These are phyloP conservation scores for Viola pubescens DNA, from an alignment of 441 rosid species.

Conservation along the genomic window DNA sequence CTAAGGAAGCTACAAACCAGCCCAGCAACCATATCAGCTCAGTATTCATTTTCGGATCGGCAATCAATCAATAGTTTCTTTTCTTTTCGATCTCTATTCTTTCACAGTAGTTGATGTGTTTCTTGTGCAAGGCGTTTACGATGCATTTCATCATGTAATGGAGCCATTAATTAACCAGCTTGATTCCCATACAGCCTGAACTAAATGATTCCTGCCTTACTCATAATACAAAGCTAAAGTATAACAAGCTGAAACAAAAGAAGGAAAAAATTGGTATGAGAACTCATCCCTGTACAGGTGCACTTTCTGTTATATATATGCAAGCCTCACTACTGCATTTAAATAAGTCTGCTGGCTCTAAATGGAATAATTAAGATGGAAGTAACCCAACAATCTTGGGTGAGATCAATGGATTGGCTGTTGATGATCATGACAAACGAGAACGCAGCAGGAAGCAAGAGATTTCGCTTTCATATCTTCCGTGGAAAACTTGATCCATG, in stretches of 20 bases:
- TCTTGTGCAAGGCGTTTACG: no score
- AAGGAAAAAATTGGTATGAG: neutral
- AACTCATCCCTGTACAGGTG: slow-evolving; percentile 2
- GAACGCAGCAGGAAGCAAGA: slow-evolving; percentile 1
- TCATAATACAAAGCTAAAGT: neutral
- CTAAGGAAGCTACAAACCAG: no score
- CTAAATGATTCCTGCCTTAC: neutral
- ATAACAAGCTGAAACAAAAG: neutral
- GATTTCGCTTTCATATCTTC: neutral
- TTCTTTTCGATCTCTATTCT: neutral
- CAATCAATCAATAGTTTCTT: neutral
- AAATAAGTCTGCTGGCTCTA: neutral
- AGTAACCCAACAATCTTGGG: no score
- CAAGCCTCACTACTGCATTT: neutral
- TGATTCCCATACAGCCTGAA: no score
- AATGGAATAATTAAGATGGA: neutral
- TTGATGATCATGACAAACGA: neutral
- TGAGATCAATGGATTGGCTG: no score
- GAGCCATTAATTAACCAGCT: no score
- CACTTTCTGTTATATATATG: neutral
- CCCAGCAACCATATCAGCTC: no score
- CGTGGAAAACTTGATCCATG: slow-evolving; percentile 1
- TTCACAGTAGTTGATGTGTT: neutral
- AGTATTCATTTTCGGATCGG: no score
- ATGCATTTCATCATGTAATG: no score